Evolutionary conservation across 305 asterid genomes (phyloP).

Genomic region (Plantago lanceolata): DNA sequence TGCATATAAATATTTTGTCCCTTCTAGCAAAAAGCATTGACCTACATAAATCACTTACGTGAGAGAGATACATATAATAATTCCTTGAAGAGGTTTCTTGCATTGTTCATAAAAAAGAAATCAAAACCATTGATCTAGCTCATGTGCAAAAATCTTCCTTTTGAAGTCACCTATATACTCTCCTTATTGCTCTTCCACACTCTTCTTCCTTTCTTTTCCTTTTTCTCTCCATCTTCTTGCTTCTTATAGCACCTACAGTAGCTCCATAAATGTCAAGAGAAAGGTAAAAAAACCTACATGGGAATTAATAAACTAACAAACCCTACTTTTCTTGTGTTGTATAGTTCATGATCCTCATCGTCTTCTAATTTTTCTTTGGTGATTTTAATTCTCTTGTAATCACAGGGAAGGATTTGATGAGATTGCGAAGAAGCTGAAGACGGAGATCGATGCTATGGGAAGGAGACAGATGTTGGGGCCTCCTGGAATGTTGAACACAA

Average conservation of each 20-base stretch:
- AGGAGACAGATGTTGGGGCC: conserved; percentile 52
- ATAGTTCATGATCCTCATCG: not conserved
- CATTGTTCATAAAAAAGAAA: conserved; percentile 1
- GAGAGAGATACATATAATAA: conserved; percentile 5
- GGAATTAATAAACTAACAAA: not conserved
- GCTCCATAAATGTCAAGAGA: conserved; percentile 55
- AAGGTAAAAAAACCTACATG: conserved; percentile 39
- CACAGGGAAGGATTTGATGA: conserved; percentile 60
- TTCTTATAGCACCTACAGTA: conserved; percentile 3
- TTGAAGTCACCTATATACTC: conserved; percentile 30
- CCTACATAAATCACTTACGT: not conserved
- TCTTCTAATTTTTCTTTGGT: not conserved
- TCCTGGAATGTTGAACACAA: conserved; percentile 48
- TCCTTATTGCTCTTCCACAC: conserved; percentile 20
- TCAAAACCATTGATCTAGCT: conserved; percentile 33
- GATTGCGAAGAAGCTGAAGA: conserved; percentile 54
- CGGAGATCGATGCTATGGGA: conserved; percentile 47
- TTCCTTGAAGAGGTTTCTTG: conserved; percentile 4
- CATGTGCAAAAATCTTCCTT: conserved; percentile 25
- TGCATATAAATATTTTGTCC: conserved; percentile 9
- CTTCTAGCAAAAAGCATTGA: conserved; percentile 8
- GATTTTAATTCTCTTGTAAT: conserved; percentile 2
- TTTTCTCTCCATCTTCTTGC: conserved; percentile 17
- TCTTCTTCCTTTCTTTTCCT: conserved; percentile 23
- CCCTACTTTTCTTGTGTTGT: conserved; percentile 13